These are phyloP conservation scores for Desmodesmus armatus DNA, from an alignment of 139 green algal genomes.

Conservation along the genomic window DNA sequence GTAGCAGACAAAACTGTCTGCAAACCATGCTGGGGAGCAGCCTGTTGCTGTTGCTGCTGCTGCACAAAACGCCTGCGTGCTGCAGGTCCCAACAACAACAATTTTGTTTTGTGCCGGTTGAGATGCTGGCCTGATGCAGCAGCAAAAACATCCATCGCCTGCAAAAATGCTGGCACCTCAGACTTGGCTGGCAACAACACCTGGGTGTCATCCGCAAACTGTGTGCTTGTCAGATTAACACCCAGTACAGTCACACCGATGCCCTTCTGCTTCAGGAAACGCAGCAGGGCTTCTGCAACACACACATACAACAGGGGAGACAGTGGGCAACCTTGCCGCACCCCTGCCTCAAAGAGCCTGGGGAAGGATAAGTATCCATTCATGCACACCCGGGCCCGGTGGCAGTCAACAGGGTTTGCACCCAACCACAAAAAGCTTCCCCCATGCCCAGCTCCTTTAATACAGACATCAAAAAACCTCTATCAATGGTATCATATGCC, in stretches of 20 bases:
- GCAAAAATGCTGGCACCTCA: neutral
- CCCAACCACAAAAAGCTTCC: constrained; percentile 37
- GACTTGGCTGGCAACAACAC: neutral
- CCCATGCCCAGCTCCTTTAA: constrained; percentile 33
- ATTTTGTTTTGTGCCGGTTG: neutral
- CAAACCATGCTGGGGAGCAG: neutral
- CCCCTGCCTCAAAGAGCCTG: constrained; percentile 8
- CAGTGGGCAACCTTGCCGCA: constrained; percentile 52
- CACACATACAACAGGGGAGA: constrained; percentile 48
- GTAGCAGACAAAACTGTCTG: neutral
- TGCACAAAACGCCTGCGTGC: neutral
- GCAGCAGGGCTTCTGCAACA: constrained; percentile 32
- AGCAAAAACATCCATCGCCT: neutral
- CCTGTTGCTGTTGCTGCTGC: neutral
- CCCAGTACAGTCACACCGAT: neutral
- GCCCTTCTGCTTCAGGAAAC: constrained; percentile 1
- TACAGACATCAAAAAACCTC: constrained; percentile 28
- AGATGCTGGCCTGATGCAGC: neutral
- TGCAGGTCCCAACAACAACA: neutral
- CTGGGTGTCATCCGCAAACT: constrained; percentile 36
- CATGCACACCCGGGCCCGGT: constrained; percentile 1
- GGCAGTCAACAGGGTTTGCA: constrained; percentile 6
- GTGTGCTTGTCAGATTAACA: neutral
- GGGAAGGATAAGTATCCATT: constrained; percentile 12
- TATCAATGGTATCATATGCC: constrained; percentile 50